Conservation (phyloP, 148 eudicot genomes). For the Suaeda aralocaspica region DNA sequence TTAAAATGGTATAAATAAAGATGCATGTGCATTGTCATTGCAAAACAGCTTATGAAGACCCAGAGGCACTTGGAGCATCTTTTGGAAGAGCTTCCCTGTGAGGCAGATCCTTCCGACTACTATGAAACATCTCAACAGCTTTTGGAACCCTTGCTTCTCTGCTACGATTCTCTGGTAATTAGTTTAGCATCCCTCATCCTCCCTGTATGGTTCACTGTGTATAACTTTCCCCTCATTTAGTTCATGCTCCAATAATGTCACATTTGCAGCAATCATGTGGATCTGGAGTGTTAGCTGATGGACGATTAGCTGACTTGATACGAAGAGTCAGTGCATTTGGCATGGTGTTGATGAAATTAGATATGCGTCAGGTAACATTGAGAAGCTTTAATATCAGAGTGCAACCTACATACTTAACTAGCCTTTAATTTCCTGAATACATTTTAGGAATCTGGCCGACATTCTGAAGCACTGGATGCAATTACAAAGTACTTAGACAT, state of each 20-base stretch:
- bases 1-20: neutral
- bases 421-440: constrained; percentile 8
- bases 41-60: constrained; percentile 65
- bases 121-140: constrained; percentile 75
- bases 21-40: constrained; percentile 6
- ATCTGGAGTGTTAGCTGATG: constrained; percentile 87
- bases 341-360: constrained; percentile 87
- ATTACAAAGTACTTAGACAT: constrained; percentile 71
- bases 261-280: constrained; percentile 73
- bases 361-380: constrained; percentile 75
- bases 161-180: constrained; percentile 86
- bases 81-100: constrained; percentile 79
- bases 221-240: neutral
- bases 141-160: constrained; percentile 70
- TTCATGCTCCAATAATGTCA: constrained; percentile 1
- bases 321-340: constrained; percentile 87
- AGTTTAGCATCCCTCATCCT: neutral
- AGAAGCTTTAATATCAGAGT: constrained; percentile 17
- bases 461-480: constrained; percentile 80
- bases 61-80: constrained; percentile 70
- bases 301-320: constrained; percentile 82
- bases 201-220: neutral
- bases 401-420: constrained; percentile 3
- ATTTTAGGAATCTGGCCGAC: constrained; percentile 77
- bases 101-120: constrained; percentile 54